phyloP scores from a whole-genome alignment of 768 basidiomycete genomes.

The Boletus insuetus region DNA sequence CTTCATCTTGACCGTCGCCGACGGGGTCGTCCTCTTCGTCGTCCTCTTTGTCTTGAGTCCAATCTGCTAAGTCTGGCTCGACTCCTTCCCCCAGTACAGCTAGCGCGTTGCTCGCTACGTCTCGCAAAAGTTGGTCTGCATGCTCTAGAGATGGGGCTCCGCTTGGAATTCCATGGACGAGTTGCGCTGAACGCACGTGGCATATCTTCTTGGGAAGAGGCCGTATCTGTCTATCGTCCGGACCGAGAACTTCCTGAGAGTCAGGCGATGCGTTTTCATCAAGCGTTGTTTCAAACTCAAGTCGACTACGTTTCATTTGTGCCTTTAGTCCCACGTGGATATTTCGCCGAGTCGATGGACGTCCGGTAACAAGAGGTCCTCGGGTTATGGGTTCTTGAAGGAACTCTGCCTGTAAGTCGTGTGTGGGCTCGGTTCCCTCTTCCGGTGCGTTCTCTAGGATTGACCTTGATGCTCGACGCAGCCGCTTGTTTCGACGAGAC shows the following conservation, averaged over 20 bases:
- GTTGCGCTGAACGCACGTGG: background rate
- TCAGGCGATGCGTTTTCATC: background rate
- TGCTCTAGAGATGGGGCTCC: slow-evolving; percentile 10
- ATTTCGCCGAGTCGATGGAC: background rate
- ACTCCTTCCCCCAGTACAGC: slow-evolving; percentile 4
- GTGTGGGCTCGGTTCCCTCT: background rate
- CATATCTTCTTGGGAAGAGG: slow-evolving; percentile 22
- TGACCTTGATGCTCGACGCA: slow-evolving; percentile 8
- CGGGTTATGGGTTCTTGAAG: background rate
- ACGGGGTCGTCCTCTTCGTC: slow-evolving; percentile 12
- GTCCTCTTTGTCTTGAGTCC: slow-evolving; percentile 24
- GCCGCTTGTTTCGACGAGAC: slow-evolving; percentile 9
- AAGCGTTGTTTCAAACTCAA: slow-evolving; percentile 14
- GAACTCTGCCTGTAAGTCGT: background rate
- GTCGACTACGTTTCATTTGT: slow-evolving; percentile 18
- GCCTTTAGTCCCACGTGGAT: background rate
- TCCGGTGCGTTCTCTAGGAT: background rate
- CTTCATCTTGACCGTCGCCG: slow-evolving; percentile 9
- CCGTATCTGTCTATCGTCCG: slow-evolving; percentile 16
- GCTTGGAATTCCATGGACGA: background rate
- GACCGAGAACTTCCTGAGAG: slow-evolving; percentile 12
- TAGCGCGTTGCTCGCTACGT: slow-evolving; percentile 16
- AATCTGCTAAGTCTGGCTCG: slow-evolving; percentile 14
- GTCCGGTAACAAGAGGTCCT: background rate
- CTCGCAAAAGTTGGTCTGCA: slow-evolving; percentile 18